Base-by-base conservation (phyloP, 345 rosid species). In the Nephelium lappaceum region DNA sequence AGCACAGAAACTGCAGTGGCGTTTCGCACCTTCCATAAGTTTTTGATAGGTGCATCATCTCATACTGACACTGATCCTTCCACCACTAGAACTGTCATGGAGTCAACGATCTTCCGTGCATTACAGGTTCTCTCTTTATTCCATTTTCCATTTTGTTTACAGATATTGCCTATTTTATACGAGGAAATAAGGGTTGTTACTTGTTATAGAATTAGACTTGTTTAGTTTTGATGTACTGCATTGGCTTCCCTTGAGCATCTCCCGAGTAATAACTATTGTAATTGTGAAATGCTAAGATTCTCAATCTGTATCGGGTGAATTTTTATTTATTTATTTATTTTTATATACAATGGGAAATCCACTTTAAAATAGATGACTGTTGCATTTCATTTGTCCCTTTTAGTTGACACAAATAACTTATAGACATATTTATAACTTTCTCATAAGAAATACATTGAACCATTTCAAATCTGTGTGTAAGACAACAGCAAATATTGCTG, bases 1-100 rank as follows among this genome's bases (percentile, higher is more conserved):
- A 93, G 98, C 85, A 80, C 95, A n/a, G 99, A 95, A 87, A 95
- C 99, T 76, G 89, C 91, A 0, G 88, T 93, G 80, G 99, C 97
- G 23, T 92, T 92, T 81, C 99, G 95, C 24, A 83, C 89, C 73
- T 91, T 88, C 67, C 95, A 95, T 86, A 95, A 91, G 86, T 93
- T 95, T 82, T 81, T 93, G 83, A 87, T 93, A 25, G 93, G 93
- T 75, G 85, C 88, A 15, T 94, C 97, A 19, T 83, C 93, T 77
- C 99, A 91, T 79, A 83, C 84, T 19, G 91, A 90, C 71, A 73
- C 74, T 49, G 90, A 91, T 84, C 88, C 93, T 82, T 86, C 89
- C 75, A 81, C 87, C 75, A 85, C 88, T 66, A 84, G 78, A 81
- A 78, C 27, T 77, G 89, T 89, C 38, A 83, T 83, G 90, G 92